These are phyloP conservation scores for Rhododendron kiyosumense DNA, from an alignment of 148 eudicot species.

Conservation along the genomic window DNA sequence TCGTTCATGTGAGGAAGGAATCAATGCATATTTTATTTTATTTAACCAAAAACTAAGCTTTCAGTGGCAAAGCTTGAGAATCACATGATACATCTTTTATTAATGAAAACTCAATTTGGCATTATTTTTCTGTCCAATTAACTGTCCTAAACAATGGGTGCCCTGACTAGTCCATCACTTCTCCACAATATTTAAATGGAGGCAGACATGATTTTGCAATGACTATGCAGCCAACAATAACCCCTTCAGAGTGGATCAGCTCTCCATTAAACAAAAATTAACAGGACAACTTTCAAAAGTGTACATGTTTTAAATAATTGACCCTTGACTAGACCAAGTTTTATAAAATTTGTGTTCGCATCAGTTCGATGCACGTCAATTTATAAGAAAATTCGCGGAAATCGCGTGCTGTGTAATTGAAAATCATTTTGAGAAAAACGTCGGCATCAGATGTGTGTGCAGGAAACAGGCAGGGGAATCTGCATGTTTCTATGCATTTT, in stretches of 20 bases:
- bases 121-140: not conserved
- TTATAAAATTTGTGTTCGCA: not conserved
- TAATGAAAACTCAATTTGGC: not conserved
- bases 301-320: not conserved
- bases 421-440: not conserved
- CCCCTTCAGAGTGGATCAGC: not conserved
- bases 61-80: not conserved
- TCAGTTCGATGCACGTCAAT: not conserved
- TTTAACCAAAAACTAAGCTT: not conserved
- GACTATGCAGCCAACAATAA: not conserved
- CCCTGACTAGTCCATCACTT: not conserved
- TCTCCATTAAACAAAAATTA: not conserved
- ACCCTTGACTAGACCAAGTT: not conserved
- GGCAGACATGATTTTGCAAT: not conserved
- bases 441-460: not conserved
- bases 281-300: not conserved
- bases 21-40: not conserved
- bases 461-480: not conserved
- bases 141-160: not conserved
- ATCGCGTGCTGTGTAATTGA: not conserved
- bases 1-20: slow-evolving; percentile 14
- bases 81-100: slow-evolving; percentile 6
- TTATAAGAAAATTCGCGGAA: not conserved
- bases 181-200: no score
- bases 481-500: not conserved